Evolutionary conservation across 495 filamentous ascomycete species (phyloP).

Genomic region (Pseudotulostoma volvatum): DNA sequence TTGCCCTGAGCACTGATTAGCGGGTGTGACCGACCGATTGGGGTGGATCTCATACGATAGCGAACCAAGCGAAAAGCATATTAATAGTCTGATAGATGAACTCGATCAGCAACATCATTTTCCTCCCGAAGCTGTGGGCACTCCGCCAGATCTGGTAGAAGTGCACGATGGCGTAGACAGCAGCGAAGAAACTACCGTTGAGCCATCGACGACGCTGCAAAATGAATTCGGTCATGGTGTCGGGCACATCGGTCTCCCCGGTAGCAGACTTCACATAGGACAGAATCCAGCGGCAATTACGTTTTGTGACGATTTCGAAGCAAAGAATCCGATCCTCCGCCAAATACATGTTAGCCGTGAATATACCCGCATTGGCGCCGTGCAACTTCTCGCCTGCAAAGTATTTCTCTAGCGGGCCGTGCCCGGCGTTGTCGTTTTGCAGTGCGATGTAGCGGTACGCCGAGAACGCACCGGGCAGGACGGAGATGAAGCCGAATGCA

Average conservation of each 20-base stretch:
- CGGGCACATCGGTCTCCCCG: conserved; percentile 96
- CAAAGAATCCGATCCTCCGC: conserved; percentile 98
- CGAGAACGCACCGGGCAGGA: conserved; percentile 93
- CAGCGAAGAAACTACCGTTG: conserved; percentile 97
- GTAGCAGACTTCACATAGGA: conserved; percentile 95
- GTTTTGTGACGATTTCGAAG: conserved; percentile 95
- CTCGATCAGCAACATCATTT: conserved; percentile 78
- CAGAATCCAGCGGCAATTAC: conserved; percentile 91
- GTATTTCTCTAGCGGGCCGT: conserved; percentile 90
- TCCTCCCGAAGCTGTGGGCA: conserved; percentile 73
- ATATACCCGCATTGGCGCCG: conserved; percentile 86
- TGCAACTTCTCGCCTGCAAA: conserved; percentile 98
- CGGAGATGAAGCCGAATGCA: conserved; percentile 93
- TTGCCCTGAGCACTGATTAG: conserved; percentile 42
- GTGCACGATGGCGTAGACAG: conserved; percentile 86
- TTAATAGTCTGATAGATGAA: conserved; percentile 87
- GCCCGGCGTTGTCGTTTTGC: conserved; percentile 88
- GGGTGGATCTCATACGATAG: conserved; percentile 39
- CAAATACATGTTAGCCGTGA: conserved; percentile 99
- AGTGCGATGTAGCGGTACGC: conserved; percentile 89
- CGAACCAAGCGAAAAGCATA: conserved; percentile 99
- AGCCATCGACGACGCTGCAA: conserved; percentile 93
- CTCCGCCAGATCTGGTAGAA: conserved; percentile 90
- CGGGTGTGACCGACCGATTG: background rate
- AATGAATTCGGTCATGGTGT: conserved; percentile 87